These are phyloP conservation scores for Graphium sp. DNA, from an alignment of 2,329 filamentous ascomycete genomes.

Conservation along the genomic window DNA sequence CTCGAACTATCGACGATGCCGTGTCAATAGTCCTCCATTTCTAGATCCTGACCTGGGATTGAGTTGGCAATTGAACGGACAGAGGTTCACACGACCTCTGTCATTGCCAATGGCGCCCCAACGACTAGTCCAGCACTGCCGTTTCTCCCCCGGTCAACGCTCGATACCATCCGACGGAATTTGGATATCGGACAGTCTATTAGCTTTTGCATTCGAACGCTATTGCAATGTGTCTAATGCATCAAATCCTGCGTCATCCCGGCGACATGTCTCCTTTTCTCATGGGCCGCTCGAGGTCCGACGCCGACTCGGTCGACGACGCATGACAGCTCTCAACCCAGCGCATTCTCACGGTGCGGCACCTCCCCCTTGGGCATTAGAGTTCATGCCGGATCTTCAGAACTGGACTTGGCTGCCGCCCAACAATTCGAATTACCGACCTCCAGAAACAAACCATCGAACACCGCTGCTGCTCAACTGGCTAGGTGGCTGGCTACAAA, in stretches of 20 bases:
- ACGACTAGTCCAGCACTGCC: too few species aligned
- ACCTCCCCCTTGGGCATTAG: slow-evolving; percentile 19
- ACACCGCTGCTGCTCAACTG: slow-evolving; percentile 1
- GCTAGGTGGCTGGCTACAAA: too few species aligned
- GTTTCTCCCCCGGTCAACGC: too few species aligned
- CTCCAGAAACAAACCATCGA: background rate
- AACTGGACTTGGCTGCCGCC: slow-evolving; percentile 37
- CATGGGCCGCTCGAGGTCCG: slow-evolving; percentile 38
- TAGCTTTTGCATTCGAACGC: slow-evolving; percentile 30
- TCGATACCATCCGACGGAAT: slow-evolving; percentile 26
- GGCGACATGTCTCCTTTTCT: slow-evolving; percentile 19
- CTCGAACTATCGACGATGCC: too few species aligned
- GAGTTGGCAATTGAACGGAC: too few species aligned
- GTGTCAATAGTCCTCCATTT: too few species aligned
- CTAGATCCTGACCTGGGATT: too few species aligned
- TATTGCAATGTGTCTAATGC: slow-evolving; percentile 16
- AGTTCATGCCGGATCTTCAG: slow-evolving; percentile 20
- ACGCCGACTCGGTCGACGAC: slow-evolving; percentile 32
- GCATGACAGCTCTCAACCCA: slow-evolving; percentile 30
- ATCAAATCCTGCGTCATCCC: too few species aligned
- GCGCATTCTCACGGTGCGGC: slow-evolving; percentile 15
- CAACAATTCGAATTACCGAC: slow-evolving; percentile 6
- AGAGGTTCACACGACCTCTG: too few species aligned
- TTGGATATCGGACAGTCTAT: slow-evolving; percentile 42
- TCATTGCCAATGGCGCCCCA: too few species aligned